Percentiles rank a stretch among this genome's conserved stretches.
Evolutionary conservation across 1,284 basidiomycete species (phyloP).

Genomic region (Trametes sp.): DNA sequence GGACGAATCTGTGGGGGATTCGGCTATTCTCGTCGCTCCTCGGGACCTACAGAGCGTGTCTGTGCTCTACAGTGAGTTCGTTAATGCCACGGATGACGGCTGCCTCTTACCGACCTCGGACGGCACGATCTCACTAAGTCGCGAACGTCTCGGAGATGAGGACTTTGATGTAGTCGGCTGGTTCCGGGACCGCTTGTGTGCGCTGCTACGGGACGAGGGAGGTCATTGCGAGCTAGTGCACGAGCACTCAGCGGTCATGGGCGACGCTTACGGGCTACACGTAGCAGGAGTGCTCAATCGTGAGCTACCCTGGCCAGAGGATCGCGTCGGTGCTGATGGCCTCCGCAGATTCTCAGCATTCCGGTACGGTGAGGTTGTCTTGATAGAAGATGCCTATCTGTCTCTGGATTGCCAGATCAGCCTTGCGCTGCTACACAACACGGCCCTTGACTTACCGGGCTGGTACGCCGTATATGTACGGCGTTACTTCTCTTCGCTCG

Average conservation of each 20-base stretch:
- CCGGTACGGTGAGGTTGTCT: neutral
- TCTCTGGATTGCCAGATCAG: neutral
- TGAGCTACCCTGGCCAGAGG: neutral
- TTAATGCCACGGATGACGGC: neutral
- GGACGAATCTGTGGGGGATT: constrained; percentile 1
- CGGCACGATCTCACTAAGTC: neutral
- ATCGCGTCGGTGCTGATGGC: neutral
- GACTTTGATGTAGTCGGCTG: neutral
- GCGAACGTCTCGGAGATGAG: neutral
- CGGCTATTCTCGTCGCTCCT: neutral
- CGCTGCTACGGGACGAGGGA: neutral
- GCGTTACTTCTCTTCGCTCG: no score
- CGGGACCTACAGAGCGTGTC: neutral
- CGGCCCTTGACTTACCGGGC: neutral
- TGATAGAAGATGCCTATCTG: neutral
- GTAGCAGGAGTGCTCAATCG: neutral
- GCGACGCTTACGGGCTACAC: neutral
- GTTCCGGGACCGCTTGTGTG: neutral
- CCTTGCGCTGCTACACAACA: neutral
- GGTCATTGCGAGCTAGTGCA: neutral
- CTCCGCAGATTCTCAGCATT: neutral
- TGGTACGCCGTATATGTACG: neutral
- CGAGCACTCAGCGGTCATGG: neutral
- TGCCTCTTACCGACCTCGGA: neutral
- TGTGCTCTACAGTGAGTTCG: neutral